Percentiles rank a stretch among this genome's conserved stretches.
phyloP scores from a whole-genome alignment of 371 early-diverging fungal genomes.

The Synchytrium microbalum region DNA sequence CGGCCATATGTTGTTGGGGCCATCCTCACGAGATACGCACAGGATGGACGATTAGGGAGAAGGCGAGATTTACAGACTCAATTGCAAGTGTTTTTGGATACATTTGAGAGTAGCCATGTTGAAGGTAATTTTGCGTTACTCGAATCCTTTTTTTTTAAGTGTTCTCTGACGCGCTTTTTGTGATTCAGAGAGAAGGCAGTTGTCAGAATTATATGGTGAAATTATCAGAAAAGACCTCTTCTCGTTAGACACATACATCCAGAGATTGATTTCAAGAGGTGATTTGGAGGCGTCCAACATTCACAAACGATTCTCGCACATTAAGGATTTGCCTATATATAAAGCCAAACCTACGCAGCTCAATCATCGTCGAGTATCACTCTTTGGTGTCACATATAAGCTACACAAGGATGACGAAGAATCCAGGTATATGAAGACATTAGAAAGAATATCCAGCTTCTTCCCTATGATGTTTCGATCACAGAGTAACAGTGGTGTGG shows the following conservation, averaged over 20 bases:
- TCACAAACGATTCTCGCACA: constrained; percentile 41
- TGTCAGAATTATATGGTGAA: constrained; percentile 43
- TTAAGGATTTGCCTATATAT: constrained; percentile 47
- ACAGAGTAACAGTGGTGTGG: neutral
- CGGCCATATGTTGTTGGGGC: constrained; percentile 49
- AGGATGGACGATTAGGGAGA: constrained; percentile 26
- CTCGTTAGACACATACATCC: constrained; percentile 53
- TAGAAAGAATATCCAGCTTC: neutral
- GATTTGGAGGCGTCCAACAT: constrained; percentile 40
- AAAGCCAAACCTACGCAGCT: constrained; percentile 31
- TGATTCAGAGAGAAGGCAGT: neutral
- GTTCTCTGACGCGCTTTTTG: too few relatives aligned
- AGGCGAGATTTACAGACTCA: constrained; percentile 11
- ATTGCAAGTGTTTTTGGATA: constrained; percentile 15
- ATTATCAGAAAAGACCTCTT: constrained; percentile 49
- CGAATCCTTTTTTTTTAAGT: too few relatives aligned
- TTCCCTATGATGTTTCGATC: neutral
- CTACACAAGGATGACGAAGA: constrained; percentile 6
- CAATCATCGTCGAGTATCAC: constrained; percentile 49
- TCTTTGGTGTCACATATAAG: constrained; percentile 34
- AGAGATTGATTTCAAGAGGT: constrained; percentile 58
- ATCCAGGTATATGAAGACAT: neutral
- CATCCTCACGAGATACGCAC: constrained; percentile 33
- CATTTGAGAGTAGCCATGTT: neutral
- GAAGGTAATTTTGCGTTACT: too few relatives aligned